Evolutionary conservation across 768 basidiomycete species (phyloP), one percentile per base, ranked within the genome.

Genomic region (Sistotremastrum niveocremeum): DNA sequence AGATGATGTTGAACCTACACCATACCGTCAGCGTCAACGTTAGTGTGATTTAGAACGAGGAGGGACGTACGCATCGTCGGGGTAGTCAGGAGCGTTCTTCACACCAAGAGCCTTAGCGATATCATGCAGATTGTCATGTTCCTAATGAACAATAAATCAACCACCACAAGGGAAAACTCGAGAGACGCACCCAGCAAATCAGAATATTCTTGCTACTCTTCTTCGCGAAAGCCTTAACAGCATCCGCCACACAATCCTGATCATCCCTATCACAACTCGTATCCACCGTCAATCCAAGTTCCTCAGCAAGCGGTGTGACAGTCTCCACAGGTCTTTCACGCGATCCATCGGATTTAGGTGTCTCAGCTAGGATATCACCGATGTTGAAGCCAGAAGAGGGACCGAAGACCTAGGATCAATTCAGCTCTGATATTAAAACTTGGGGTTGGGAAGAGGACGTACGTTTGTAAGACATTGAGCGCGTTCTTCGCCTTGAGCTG

Each of bases 201-300:
- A 51, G 39, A 37, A 51, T 37, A 36, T 51, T 51, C 29, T 7
- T 6, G 32, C 37, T 44, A 30, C 35, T 42, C 5, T 4, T 34
- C 35, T 11, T 37, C 20, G 41, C 49, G 42, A 50, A 51, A 8
- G 12, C 39, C 39, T 10, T 12, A 3, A 51, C 50, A 7, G 50
- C 50, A 46, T 42, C 47, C 6, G 47, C 47, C 6, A 51, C 50
- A 20, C 47, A 48, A 29, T 37, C 41, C 11, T 46, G 37, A 42
- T 51, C 50, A 32, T 51, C 47, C 9, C 50, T 12, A 31, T 51
- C 50, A 39, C 50, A 51, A 39, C 49, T 50, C 12, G 42, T 51
- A 43, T 51, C 50, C 12, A 51, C 50, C 6, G 50, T 49, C 41
- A 51, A 39, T 10, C 50, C 50, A 3, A 49, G 47, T 38, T 42